Base-by-base conservation (phyloP, 1,139 yeast species). In the Nakaseomyces kungkrabaensis region DNA sequence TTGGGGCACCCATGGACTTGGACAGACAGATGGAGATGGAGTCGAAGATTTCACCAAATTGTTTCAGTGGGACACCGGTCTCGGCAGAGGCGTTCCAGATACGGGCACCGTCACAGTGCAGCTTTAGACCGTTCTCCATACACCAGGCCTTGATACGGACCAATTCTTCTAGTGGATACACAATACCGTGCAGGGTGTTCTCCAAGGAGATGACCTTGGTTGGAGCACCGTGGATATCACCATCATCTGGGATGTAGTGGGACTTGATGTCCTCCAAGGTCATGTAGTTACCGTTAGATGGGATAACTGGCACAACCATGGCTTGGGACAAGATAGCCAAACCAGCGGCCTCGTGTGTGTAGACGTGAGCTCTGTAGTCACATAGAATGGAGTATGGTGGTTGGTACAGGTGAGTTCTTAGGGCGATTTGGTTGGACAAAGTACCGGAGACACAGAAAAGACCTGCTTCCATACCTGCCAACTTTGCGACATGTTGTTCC, bases 21-120 rank as follows among this genome's bases (percentile, higher is more conserved):
- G 96, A 86, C 54, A 90, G 72, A 69, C 97, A 90, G 50, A 90
- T 76, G 5, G 96, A 87, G 48, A 90, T 87, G 37, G 95, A 80
- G 69, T 90, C 97, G 65, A 90, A 90, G 58, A 81, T 72, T 56
- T 78, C 73, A 62, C 96, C 86, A 67, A 83, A 88, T 63, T 87
- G 89, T 45, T 68, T 68, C 51, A 89, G 69, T 10, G 87, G 70
- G 40, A 87, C 73, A 7, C 85, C 89, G 27, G 95, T 78, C 46
- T 77, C 92, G 6, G 77, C 85, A 32, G 82, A 73, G 1, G 97
- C 97, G 64, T 90, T 88, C 94, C 95, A 89, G 53, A 90, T 72
- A 59, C 97, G 76, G n/a, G 97, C 97, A 56, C 97, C 97, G 64
- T 90, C 97, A 62, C 89, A 78, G 66, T 90, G 97, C 61, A 89